Evolutionary conservation across 441 rosid species (phyloP).

Genomic region (Populus tomentosa): DNA sequence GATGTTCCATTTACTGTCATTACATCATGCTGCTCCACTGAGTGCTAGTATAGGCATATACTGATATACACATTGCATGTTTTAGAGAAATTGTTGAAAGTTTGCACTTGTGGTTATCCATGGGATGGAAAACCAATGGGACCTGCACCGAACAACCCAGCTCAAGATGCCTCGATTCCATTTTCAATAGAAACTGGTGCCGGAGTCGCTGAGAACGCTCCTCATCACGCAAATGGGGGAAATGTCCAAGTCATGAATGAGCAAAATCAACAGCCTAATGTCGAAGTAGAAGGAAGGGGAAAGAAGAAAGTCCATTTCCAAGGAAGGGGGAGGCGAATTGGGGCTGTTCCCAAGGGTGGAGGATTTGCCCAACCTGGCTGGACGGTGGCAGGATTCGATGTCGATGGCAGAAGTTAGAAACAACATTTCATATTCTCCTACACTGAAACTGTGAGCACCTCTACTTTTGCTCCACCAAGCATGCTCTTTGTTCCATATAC

Average conservation of each 20-base stretch:
- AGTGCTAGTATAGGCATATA: too few species aligned
- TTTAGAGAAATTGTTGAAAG: too few species aligned
- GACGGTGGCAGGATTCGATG: constrained; percentile 91
- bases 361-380: constrained; percentile 59
- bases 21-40: too few species aligned
- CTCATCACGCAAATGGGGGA: constrained; percentile 35
- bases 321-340: constrained; percentile 66
- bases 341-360: constrained; percentile 52
- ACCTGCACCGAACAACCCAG: too few species aligned
- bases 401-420: constrained; percentile 57
- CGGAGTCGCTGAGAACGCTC: constrained; percentile 24
- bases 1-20: too few species aligned
- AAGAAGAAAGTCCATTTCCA: constrained; percentile 60
- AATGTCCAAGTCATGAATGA: constrained; percentile 24
- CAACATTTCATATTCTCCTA: constrained; percentile 15
- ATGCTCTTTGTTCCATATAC: constrained; percentile 15
- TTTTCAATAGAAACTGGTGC: constrained; percentile 23
- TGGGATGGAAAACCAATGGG: too few species aligned
- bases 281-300: constrained; percentile 52
- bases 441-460: constrained; percentile 15
- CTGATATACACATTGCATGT: too few species aligned
- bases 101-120: too few species aligned
- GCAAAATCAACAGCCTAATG: constrained; percentile 35
- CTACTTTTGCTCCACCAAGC: constrained; percentile 17
- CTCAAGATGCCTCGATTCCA: constrained; percentile 28